Evolutionary conservation across 192 early-diverging fungal species (phyloP), one percentile per base, ranked within the genome.

Genomic region (Gigaspora rosea): DNA sequence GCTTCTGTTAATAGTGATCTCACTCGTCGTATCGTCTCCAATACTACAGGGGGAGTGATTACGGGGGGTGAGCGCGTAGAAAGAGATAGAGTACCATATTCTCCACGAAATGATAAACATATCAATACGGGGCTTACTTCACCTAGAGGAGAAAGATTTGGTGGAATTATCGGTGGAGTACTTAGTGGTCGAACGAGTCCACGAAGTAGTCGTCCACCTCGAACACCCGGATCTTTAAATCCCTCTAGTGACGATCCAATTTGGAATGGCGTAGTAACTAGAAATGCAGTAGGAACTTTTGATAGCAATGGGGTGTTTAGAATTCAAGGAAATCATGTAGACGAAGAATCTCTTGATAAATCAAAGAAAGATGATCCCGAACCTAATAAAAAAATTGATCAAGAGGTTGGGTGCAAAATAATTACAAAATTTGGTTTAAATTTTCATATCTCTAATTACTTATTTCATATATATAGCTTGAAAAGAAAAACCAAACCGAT

Each of bases 261-360:
- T 47, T 82, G 83, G 78, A 89, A 91, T 72, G 83, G 83, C 20
- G 85, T 87, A 41, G 41, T 41, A 18, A 84, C 79, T 20, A 86
- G 91, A 58, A 82, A 86, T 64, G 81, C 80, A 15, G 86, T 92
- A 5, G 91, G 91, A 2, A 86, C 90, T 48, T 92, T 92, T 83
- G 90, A 90, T 62, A 82, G 85, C 22, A 89, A 91, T 66, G 91
- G 91, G 32, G 87, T 92, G 50, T 92, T 92, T 69, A 85, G 90
- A 20, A 85, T 91, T 71, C 78, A 83, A 16, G 82, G 77, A 20
- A 79, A 78, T 52, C 83, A 82, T 50, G 86, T 84, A 33, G 83
- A 78, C 22, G 83, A 86, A 13, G 75, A 82, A 46, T 58, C 82
- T 32, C 72, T 81, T 57, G 71, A 75, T 20, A 81, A 79, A 58